These are phyloP conservation scores for Teunomyces aglyptinius DNA, from an alignment of 805 yeast species.

Conservation along the genomic window DNA sequence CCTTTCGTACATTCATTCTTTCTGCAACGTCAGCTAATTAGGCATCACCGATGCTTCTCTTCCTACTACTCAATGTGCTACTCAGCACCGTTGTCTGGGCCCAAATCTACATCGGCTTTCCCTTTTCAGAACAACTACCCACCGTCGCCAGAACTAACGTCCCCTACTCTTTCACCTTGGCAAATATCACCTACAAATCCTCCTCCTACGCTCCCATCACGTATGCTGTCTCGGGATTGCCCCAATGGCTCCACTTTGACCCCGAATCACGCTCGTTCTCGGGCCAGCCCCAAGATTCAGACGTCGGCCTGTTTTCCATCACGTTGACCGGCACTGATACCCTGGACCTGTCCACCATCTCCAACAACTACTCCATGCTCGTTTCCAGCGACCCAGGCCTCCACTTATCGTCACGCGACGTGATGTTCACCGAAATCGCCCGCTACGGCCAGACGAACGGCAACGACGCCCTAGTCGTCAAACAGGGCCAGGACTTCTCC, in stretches of 20 bases:
- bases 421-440: conserved; percentile 53
- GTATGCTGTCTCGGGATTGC: conserved; percentile 60
- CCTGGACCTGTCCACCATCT: conserved; percentile 43
- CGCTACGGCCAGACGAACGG: conserved; percentile 77
- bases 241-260: conserved; percentile 81
- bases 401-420: conserved; percentile 38
- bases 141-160: conserved; percentile 76
- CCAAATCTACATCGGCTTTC: conserved; percentile 63
- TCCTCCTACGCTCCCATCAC: conserved; percentile 37
- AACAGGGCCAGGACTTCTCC: conserved; percentile 65
- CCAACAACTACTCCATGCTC: conserved; percentile 54
- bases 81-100: conserved; percentile 23
- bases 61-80: conserved; percentile 11
- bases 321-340: conserved; percentile 66
- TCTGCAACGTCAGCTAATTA: background rate
- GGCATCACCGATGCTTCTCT: conserved; percentile 9
- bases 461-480: conserved; percentile 64
- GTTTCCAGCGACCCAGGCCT: conserved; percentile 62
- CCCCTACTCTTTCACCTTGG: conserved; percentile 61
- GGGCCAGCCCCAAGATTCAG: conserved; percentile 64
- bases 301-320: conserved; percentile 40
- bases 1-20: background rate
- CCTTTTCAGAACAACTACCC: conserved; percentile 82
- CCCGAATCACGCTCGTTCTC: conserved; percentile 53
- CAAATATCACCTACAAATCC: conserved; percentile 62